Percentiles rank a stretch among this genome's conserved stretches.
phyloP scores from a whole-genome alignment of 805 yeast genomes.

The Barnettozyma wickerhamii region DNA sequence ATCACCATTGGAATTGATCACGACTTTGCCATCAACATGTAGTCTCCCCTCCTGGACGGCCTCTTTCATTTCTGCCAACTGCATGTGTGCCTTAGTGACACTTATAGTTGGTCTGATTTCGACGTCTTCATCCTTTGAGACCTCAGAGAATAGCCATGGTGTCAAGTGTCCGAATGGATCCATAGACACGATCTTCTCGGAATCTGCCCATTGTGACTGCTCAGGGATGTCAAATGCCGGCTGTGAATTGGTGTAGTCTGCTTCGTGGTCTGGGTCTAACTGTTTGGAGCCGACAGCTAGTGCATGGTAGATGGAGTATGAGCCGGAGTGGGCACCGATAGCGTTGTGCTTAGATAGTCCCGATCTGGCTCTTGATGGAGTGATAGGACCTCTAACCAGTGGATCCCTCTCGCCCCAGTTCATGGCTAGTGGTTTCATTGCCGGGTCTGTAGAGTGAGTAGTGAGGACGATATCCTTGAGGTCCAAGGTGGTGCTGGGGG shows the following conservation, averaged over 20 bases:
- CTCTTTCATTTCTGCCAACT: slow-evolving; percentile 52
- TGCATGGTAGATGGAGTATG: slow-evolving; percentile 62
- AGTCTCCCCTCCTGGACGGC: slow-evolving; percentile 51
- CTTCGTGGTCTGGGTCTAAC: slow-evolving; percentile 44
- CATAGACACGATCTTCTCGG: slow-evolving; percentile 55
- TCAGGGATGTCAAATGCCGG: slow-evolving; percentile 55
- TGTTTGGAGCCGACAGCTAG: slow-evolving; percentile 60
- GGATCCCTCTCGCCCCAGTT: slow-evolving; percentile 52
- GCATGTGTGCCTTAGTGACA: slow-evolving; percentile 62
- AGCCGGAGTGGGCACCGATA: slow-evolving; percentile 62
- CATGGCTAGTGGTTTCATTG: slow-evolving; percentile 43
- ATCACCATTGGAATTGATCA: slow-evolving; percentile 56
- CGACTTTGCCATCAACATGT: slow-evolving; percentile 56
- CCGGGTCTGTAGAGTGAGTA: slow-evolving; percentile 49
- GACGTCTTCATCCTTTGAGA: slow-evolving; percentile 41
- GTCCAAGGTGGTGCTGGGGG: slow-evolving; percentile 17
- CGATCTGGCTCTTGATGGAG: slow-evolving; percentile 45
- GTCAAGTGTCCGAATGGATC: slow-evolving; percentile 67
- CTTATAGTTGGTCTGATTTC: slow-evolving; percentile 64
- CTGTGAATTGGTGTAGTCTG: slow-evolving; percentile 60
- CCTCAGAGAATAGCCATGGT: slow-evolving; percentile 50
- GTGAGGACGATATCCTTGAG: slow-evolving; percentile 38
- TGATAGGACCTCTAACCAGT: slow-evolving; percentile 50
- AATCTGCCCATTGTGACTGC: slow-evolving; percentile 52
- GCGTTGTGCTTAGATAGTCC: slow-evolving; percentile 54